Conservation (phyloP, 1,284 basidiomycete species). For the Boletus smithii region DNA sequence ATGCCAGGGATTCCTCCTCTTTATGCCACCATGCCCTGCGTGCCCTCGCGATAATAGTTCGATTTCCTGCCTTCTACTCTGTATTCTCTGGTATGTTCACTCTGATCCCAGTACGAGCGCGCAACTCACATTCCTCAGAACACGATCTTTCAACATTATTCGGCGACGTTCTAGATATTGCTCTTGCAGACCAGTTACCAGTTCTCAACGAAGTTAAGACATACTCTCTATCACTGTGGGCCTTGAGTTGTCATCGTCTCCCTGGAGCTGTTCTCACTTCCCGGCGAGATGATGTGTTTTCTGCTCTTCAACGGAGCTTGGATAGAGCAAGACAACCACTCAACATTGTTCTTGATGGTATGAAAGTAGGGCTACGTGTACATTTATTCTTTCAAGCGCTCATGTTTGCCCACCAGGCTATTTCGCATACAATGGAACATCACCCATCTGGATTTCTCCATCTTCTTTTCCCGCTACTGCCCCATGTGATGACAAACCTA, state of each 20-base stretch:
- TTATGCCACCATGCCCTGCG: conserved; percentile 52
- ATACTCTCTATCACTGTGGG: conserved; percentile 46
- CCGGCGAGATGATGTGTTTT: conserved; percentile 29
- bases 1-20: conserved; percentile 39
- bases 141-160: conserved; percentile 44
- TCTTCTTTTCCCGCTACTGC: conserved; percentile 36
- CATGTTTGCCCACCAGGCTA: conserved; percentile 33
- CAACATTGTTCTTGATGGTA: conserved; percentile 34
- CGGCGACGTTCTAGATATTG: conserved; percentile 36
- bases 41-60: conserved; percentile 46
- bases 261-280: conserved; percentile 37
- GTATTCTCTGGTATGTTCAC: conserved; percentile 51
- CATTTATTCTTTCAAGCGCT: not conserved
- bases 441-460: conserved; percentile 34
- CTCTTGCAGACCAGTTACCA: conserved; percentile 35
- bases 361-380: conserved; percentile 38
- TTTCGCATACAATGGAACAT: conserved; percentile 38
- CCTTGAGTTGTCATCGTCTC: conserved; percentile 47
- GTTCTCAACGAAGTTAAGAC: conserved; percentile 45
- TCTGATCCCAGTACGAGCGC: conserved; percentile 13
- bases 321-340: conserved; percentile 10
- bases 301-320: conserved; percentile 37
- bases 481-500: conserved; percentile 37
- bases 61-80: conserved; percentile 40
- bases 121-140: conserved; percentile 9